These are phyloP conservation scores for Rhodomyrtus psidioides DNA, from an alignment of 441 rosid genomes.

Conservation along the genomic window DNA sequence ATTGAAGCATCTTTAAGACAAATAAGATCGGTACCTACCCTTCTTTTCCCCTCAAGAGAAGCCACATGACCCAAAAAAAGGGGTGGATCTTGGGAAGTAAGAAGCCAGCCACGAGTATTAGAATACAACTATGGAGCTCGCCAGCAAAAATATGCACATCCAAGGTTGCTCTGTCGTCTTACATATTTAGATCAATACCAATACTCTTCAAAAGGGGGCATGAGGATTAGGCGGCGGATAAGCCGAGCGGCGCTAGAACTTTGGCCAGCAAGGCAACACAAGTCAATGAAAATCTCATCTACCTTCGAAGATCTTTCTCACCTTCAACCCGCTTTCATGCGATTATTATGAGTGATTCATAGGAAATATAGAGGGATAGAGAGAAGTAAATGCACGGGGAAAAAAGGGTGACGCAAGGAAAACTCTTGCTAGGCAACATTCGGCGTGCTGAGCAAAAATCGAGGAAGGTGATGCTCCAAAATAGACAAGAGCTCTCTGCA, in stretches of 20 bases:
- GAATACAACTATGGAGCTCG: background rate
- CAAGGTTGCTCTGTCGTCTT: background rate
- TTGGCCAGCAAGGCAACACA: background rate
- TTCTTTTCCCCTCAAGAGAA: background rate
- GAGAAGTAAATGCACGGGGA: slow-evolving; percentile 4
- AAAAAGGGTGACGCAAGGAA: background rate
- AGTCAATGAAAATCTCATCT: background rate
- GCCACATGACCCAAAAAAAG: background rate
- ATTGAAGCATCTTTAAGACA: background rate
- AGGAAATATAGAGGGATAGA: slow-evolving; percentile 12
- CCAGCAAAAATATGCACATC: slow-evolving; percentile 16
- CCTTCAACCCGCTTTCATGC: background rate
- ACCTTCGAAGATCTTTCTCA: background rate
- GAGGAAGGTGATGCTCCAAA: slow-evolving; percentile 82
- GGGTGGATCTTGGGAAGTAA: background rate
- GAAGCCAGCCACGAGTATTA: background rate
- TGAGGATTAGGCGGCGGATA: background rate
- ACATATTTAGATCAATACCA: background rate
- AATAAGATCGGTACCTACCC: background rate
- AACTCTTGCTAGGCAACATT: slow-evolving; percentile 18
- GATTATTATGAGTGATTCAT: background rate
- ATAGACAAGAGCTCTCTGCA: slow-evolving; percentile 50
- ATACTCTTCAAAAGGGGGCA: background rate
- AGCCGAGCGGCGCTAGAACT: background rate
- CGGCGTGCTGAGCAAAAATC: slow-evolving; percentile 38